Evolutionary conservation across 768 basidiomycete genomes (phyloP), one percentile per base, ranked within the genome.

Genomic region (Sporobolomyces phaffii): DNA sequence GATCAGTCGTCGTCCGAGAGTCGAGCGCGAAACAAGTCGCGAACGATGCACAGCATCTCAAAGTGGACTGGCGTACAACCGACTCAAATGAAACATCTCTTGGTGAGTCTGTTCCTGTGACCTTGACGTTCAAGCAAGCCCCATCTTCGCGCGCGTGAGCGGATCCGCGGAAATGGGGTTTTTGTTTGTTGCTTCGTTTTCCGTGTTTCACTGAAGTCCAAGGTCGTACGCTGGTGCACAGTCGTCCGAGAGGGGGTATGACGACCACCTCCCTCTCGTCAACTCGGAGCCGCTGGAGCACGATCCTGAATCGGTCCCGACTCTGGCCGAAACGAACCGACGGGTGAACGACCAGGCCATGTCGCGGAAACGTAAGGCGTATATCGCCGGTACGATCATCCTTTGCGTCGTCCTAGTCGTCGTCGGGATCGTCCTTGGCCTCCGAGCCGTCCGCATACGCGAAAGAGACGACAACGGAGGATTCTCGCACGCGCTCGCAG

Each of bases 321-420:
- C 40, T 10, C 17, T 5, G 8, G 34, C 26, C 13, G 13, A 5
- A 26, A 15, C n/a, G 29, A 58, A 58, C 20, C 43, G 28, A 3
- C 2, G 18, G 6, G 18, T 7, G 43, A 58, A 58, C 29, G 54
- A 56, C 11, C 41, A 56, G 24, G 24, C 38, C 22, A 17, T 45
- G 11, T 58, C 56, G 28, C 45, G 41, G 56, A 45, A 45, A 26
- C 57, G 64, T 20, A 31, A 24, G 28, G 6, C 38, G 22, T 60
- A 65, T 44, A 52, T 65, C 36, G 29, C 3, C 34, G 24, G 26
- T 24, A 50, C 38, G 13, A 14, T 5, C 22, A 1, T 53, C 14
- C 9, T 54, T 38, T 45, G 49, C 26, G n/a, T 59, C 41, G 20
- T 53, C 2, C 33, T 65, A 33, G 26, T 65, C 49, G 58, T 48